These are phyloP conservation scores for Capsicum chinense DNA, from an alignment of 257 asterid genomes.

Conservation along the genomic window DNA sequence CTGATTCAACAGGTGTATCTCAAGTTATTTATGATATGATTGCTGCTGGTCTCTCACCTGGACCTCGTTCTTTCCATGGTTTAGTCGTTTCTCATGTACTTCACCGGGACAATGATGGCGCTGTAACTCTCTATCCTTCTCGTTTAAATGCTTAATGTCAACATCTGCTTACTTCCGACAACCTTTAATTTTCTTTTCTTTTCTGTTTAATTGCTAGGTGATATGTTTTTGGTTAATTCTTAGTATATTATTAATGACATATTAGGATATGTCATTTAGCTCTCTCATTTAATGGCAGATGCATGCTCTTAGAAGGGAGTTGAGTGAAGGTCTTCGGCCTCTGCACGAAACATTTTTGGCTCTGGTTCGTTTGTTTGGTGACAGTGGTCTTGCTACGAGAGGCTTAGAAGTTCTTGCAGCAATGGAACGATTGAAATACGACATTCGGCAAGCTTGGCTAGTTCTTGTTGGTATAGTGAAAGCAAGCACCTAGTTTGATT, in stretches of 20 bases:
- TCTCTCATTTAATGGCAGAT: constrained; percentile 59
- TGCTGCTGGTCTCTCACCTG: constrained; percentile 96
- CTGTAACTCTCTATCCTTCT: constrained; percentile 50
- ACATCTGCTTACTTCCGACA: too few relatives aligned
- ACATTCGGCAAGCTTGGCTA: constrained; percentile 94
- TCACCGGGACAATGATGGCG: constrained; percentile 77
- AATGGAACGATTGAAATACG: constrained; percentile 92
- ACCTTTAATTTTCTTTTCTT: too few relatives aligned
- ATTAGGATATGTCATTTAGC: too few relatives aligned
- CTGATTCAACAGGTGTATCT: constrained; percentile 73
- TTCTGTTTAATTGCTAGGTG: too few relatives aligned
- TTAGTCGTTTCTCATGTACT: constrained; percentile 84
- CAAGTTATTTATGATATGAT: constrained; percentile 92
- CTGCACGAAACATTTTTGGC: constrained; percentile 94
- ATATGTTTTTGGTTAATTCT: too few relatives aligned
- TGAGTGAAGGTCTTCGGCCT: constrained; percentile 95
- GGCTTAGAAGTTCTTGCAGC: constrained; percentile 97
- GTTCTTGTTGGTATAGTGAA: constrained; percentile 81
- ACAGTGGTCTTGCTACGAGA: constrained; percentile 79
- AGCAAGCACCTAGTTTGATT: constrained; percentile 40
- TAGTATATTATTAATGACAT: too few relatives aligned
- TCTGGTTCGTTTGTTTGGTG: constrained; percentile 86
- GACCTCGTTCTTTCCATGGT: constrained; percentile 95
- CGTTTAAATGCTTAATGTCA: neutral
- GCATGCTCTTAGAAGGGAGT: constrained; percentile 95